These are phyloP conservation scores for Penicillium samsonianum DNA, from an alignment of 495 filamentous ascomycete genomes.

Conservation along the genomic window DNA sequence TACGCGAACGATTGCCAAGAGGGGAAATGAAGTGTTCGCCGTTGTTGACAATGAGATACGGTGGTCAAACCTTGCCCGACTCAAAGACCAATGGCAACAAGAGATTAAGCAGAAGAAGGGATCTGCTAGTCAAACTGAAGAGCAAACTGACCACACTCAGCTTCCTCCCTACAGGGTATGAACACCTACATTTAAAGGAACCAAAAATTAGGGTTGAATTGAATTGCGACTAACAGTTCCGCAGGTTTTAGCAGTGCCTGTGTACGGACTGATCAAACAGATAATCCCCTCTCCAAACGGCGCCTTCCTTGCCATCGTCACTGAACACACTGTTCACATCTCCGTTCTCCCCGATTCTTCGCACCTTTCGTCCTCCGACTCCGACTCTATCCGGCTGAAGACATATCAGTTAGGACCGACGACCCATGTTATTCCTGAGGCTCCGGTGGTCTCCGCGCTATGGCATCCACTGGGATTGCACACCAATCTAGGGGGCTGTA, in stretches of 20 bases:
- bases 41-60: constrained; percentile 82
- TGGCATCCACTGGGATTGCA: constrained; percentile 86
- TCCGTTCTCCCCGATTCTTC: constrained; percentile 73
- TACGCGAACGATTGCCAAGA: constrained; percentile 66
- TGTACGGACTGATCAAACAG: constrained; percentile 75
- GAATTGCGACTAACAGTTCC: constrained; percentile 16
- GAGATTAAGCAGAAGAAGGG: constrained; percentile 37
- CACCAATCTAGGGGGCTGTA: constrained; percentile 54
- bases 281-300: constrained; percentile 78
- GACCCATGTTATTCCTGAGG: constrained; percentile 79
- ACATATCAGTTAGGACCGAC: constrained; percentile 85
- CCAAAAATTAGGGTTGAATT: background rate
- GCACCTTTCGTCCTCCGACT: constrained; percentile 65
- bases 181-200: background rate
- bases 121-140: constrained; percentile 17
- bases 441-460: constrained; percentile 71
- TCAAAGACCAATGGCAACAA: constrained; percentile 72
- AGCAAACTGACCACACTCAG: constrained; percentile 7
- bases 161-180: constrained; percentile 39
- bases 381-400: constrained; percentile 68
- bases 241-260: constrained; percentile 68
- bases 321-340: constrained; percentile 81
- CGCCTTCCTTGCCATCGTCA: constrained; percentile 77
- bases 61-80: constrained; percentile 74
- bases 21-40: constrained; percentile 79